phyloP scores from a whole-genome alignment of 2,329 filamentous ascomycete species.

The Epichloe sibirici region DNA sequence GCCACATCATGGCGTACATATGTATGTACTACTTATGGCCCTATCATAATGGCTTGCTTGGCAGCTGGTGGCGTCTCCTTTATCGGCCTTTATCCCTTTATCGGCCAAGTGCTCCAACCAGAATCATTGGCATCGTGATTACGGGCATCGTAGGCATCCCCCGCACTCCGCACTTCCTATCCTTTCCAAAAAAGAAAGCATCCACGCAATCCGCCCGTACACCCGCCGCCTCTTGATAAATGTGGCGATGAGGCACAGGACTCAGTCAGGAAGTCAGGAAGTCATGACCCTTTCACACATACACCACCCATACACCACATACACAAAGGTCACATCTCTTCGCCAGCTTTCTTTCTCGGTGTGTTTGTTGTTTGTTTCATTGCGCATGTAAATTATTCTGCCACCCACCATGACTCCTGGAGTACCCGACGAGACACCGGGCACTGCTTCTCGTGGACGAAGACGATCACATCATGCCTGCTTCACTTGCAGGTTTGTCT shows the following conservation, averaged over 20 bases:
- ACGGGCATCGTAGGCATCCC: background rate
- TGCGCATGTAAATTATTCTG: background rate
- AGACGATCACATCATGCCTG: slow-evolving; percentile 29
- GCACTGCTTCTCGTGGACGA: slow-evolving; percentile 20
- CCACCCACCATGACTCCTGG: slow-evolving; percentile 17
- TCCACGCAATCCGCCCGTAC: background rate
- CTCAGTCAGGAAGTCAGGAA: no score
- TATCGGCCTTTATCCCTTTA: slow-evolving; percentile 6
- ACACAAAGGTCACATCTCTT: background rate
- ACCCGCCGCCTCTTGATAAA: background rate
- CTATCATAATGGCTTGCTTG: no score
- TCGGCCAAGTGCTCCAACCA: slow-evolving; percentile 1
- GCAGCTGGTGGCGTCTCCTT: slow-evolving; percentile 3
- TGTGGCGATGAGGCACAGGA: background rate
- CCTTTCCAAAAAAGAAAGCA: background rate
- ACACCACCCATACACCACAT: background rate
- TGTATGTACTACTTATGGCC: no score
- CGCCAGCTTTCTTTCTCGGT: background rate
- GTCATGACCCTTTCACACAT: no score
- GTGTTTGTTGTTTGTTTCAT: background rate
- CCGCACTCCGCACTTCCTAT: background rate
- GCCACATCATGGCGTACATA: no score
- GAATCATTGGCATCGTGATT: background rate
- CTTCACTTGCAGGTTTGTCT: slow-evolving; percentile 33
- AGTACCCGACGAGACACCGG: slow-evolving; percentile 15